These are phyloP conservation scores for Aspergillus phoenicis DNA, from an alignment of 2,329 filamentous ascomycete species.

Conservation along the genomic window DNA sequence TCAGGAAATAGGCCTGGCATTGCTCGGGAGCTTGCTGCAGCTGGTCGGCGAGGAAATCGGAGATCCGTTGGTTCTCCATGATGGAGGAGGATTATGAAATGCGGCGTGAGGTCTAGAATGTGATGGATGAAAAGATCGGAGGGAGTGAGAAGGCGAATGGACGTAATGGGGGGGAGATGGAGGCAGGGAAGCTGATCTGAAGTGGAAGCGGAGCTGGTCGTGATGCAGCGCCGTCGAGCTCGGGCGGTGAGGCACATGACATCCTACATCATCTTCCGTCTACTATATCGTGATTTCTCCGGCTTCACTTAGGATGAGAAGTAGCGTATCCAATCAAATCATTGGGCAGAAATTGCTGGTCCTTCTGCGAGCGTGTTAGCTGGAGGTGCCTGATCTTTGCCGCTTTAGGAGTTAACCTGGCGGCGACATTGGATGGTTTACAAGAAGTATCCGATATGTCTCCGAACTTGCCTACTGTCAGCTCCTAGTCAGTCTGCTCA, in stretches of 20 bases:
- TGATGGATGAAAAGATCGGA: conserved; percentile 13
- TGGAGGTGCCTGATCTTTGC: neutral
- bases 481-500: neutral
- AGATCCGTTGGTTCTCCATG: conserved; percentile 86
- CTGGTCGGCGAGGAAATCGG: conserved; percentile 89
- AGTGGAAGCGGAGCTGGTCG: conserved; percentile 17
- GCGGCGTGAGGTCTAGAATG: conserved; percentile 9
- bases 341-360: neutral
- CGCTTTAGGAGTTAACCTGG: neutral
- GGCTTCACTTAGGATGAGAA: too few relatives aligned
- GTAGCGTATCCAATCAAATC: neutral
- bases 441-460: conserved; percentile 37
- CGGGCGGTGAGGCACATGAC: conserved; percentile 29
- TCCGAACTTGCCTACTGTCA: conserved; percentile 24
- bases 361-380: neutral
- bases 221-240: conserved; percentile 15
- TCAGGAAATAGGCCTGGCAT: conserved; percentile 82
- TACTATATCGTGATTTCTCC: neutral
- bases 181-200: conserved; percentile 12
- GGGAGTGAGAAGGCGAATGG: conserved; percentile 18
- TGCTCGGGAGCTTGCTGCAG: conserved; percentile 85
- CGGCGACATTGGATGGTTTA: neutral
- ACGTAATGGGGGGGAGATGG: conserved; percentile 11
- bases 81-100: conserved; percentile 24
- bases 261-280: conserved; percentile 9